phyloP scores from a whole-genome alignment of 495 filamentous ascomycete genomes.

The Lophiostoma macrostomum region DNA sequence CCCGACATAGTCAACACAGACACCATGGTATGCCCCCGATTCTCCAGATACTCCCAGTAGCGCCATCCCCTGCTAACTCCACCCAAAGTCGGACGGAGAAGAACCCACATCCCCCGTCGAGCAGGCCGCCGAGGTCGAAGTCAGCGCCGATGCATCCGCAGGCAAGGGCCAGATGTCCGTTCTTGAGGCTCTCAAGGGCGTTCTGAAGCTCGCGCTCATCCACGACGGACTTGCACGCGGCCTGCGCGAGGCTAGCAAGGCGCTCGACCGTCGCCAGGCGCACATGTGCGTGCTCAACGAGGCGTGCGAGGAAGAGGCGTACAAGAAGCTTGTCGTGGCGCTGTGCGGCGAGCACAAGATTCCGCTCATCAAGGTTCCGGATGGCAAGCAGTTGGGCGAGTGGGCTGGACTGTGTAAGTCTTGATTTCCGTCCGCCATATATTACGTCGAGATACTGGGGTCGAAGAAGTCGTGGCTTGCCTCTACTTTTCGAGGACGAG shows the following conservation, averaged over 20 bases:
- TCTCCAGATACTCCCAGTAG: background rate
- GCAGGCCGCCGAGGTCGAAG: slow-evolving; percentile 78
- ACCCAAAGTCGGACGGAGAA: slow-evolving; percentile 71
- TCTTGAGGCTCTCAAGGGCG: slow-evolving; percentile 94
- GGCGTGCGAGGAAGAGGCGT: slow-evolving; percentile 98
- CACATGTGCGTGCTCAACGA: slow-evolving; percentile 99
- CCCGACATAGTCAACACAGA: slow-evolving; percentile 38
- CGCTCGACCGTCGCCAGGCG: slow-evolving; percentile 93
- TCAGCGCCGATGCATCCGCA: slow-evolving; percentile 74
- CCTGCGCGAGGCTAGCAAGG: slow-evolving; percentile 95
- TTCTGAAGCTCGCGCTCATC: slow-evolving; percentile 96
- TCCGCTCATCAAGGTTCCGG: slow-evolving; percentile 98
- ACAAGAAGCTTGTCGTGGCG: slow-evolving; percentile 99
- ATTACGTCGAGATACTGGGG: too few relatives aligned
- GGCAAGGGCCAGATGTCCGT: slow-evolving; percentile 93
- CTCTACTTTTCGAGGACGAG: background rate
- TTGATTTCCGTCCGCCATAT: too few relatives aligned
- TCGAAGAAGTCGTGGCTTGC: too few relatives aligned
- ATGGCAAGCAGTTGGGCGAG: slow-evolving; percentile 98
- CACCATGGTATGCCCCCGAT: slow-evolving; percentile 41
- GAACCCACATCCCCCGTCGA: slow-evolving; percentile 64
- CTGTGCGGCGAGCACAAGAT: slow-evolving; percentile 99
- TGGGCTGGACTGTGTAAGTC: slow-evolving; percentile 98
- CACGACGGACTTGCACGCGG: slow-evolving; percentile 98
- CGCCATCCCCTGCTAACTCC: slow-evolving; percentile 2